A percentile compares a stretch with the other conserved stretches of the same genome.
Evolutionary conservation across 1,139 yeast species (phyloP).

Genomic region (Debaryomyces psychrophilus): DNA sequence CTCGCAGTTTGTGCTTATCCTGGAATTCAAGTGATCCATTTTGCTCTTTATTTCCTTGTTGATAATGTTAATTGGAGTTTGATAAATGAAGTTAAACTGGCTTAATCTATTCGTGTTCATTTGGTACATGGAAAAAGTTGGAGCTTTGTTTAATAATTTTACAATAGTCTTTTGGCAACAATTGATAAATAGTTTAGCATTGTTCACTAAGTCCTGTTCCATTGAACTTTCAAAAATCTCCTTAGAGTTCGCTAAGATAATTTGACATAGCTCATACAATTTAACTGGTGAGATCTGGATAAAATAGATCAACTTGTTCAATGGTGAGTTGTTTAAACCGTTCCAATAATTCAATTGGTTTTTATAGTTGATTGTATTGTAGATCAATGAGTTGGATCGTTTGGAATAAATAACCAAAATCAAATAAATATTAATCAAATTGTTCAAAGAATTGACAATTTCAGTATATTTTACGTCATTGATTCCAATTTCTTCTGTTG

Average conservation of each 20-base stretch:
- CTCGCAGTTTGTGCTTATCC: conserved; percentile 25
- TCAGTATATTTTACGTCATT: conserved; percentile 11
- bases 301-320: conserved; percentile 34
- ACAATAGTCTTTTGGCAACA: conserved; percentile 5
- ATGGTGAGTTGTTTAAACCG: conserved; percentile 27
- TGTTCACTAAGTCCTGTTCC: conserved; percentile 2
- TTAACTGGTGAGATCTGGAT: conserved; percentile 39
- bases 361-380: conserved; percentile 38
- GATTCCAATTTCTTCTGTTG: conserved; percentile 15
- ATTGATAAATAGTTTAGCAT: conserved; percentile 2
- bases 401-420: conserved; percentile 30
- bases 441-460: conserved; percentile 8
- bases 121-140: conserved; percentile 11
- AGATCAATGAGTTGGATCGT: conserved; percentile 38
- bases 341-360: conserved; percentile 44
- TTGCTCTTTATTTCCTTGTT: conserved; percentile 27
- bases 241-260: conserved; percentile 14
- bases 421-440: conserved; percentile 30
- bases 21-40: conserved; percentile 22
- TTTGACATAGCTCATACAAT: conserved; percentile 19
- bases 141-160: conserved; percentile 9
- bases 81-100: conserved; percentile 17
- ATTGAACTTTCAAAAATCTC: conserved; percentile 8
- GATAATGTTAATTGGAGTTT: conserved; percentile 24
- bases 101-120: conserved; percentile 5